Conservation (phyloP, 2,329 filamentous ascomycete species). For the Ophiostoma angusticollis region DNA sequence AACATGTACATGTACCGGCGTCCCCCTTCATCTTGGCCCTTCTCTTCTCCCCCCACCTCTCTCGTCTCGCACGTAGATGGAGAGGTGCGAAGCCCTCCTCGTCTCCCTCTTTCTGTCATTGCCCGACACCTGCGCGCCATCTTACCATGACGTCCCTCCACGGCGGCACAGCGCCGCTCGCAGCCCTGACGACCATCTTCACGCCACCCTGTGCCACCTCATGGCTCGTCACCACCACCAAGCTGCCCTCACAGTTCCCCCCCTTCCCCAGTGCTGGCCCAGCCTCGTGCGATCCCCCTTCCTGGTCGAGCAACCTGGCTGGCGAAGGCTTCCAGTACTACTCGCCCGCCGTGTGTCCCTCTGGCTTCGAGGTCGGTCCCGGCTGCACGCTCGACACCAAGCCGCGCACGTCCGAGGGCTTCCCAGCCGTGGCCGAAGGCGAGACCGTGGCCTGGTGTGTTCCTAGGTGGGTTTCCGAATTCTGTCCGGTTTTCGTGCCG, state of each 20-base stretch:
- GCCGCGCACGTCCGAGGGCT: conserved; percentile 10
- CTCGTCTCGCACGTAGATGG: too few species aligned
- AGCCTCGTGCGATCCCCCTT: conserved; percentile 20
- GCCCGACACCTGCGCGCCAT: neutral
- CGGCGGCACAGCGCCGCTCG: conserved; percentile 21
- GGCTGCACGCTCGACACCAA: conserved; percentile 16
- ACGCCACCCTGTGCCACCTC: conserved; percentile 25
- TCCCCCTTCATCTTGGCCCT: too few species aligned
- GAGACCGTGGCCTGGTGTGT: conserved; percentile 17
- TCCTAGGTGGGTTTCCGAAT: conserved; percentile 15
- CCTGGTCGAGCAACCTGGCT: conserved; percentile 23
- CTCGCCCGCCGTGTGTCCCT: conserved; percentile 28
- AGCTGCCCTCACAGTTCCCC: conserved; percentile 28
- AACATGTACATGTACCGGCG: too few species aligned
- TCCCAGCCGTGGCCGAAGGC: conserved; percentile 10
- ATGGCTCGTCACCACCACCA: conserved; percentile 28
- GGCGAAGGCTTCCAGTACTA: conserved; percentile 26
- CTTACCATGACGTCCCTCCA: conserved; percentile 13
- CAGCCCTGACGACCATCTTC: conserved; percentile 28
- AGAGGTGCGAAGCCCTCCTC: neutral
- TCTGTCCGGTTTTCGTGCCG: too few species aligned
- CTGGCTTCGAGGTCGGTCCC: conserved; percentile 23
- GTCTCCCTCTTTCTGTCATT: neutral
- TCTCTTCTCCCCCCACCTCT: too few species aligned
- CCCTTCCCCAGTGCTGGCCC: conserved; percentile 18